Evolutionary conservation across 2,329 filamentous ascomycete species (phyloP), one percentile per base, ranked within the genome.

Genomic region (Magnaporthiopsis poae): DNA sequence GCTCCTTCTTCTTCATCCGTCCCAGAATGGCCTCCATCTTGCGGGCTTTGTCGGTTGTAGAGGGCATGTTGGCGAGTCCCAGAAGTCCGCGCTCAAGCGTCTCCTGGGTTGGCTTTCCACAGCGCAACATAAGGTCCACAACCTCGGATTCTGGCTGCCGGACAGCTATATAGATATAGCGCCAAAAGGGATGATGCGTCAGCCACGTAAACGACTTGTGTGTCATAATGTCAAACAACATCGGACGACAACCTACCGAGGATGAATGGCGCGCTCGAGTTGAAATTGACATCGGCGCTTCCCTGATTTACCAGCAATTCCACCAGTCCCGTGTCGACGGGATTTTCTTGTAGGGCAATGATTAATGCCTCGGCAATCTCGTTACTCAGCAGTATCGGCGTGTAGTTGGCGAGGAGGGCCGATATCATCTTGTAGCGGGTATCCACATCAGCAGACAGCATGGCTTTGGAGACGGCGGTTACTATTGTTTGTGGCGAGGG

Each of bases 231-330:
- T 13, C 18, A 21, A 5, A 25, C 12, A 11, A 9, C 5, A 21
- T 21, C 5, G 9, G 7, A 13, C 5, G 25, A n/a, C 21, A 12
- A 68, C 73, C 66, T 70, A 78, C 77, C 77, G 18, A 73, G 67
- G 9, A 76, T 75, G 15, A 84, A 73, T 18, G 80, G 77, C 2
- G 75, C 73, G 12, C 82, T 83, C 0, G 77, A 74, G 2, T 81
- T 74, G 12, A 77, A 74, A 68, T 87, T 86, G 66, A 86, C 74
- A 67, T 87, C 82, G 2, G 82, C 83, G 29, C 78, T 78, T 0
- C 84, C 84, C 33, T 81, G 76, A 33, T 82, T 78, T 2, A 87
- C 72, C 2, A 87, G 74, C 9, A 82, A 72, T 5, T 75, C 75
- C 1, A 86, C 72, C 2, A 87, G 76, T 15, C 78, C 77, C 71